phyloP scores from a whole-genome alignment of 2,329 filamentous ascomycete species.

The Sclerotinia nivalis region DNA sequence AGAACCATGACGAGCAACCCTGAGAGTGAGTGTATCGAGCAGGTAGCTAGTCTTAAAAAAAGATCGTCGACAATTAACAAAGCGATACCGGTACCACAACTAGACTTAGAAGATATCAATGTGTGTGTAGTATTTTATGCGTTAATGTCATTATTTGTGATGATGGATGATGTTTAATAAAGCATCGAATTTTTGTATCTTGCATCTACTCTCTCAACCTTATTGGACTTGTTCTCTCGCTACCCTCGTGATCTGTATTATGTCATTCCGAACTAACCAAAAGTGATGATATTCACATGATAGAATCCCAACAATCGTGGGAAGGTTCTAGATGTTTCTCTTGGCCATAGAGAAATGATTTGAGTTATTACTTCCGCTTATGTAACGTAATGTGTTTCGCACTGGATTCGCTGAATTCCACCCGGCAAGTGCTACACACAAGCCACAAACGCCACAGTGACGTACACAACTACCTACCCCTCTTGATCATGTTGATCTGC shows the following conservation, averaged over 20 bases:
- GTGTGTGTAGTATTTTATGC: neutral
- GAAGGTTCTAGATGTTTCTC: neutral
- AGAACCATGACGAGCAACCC: conserved; percentile 28
- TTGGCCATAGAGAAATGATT: neutral
- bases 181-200: neutral
- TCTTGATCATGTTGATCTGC: conserved; percentile 15
- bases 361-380: neutral
- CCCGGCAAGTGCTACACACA: neutral
- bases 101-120: neutral
- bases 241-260: neutral
- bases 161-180: neutral
- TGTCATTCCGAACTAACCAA: neutral
- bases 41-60: neutral
- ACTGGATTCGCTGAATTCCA: neutral
- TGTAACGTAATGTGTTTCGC: neutral
- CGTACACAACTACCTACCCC: conserved; percentile 9
- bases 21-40: neutral
- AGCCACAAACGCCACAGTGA: conserved; percentile 20
- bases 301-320: neutral
- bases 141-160: neutral
- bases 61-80: neutral
- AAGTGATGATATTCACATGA: neutral
- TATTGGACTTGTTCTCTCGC: neutral
- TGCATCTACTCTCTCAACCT: neutral
- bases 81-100: neutral